Conservation (phyloP, 257 asterid species). For the Datura wrightii region DNA sequence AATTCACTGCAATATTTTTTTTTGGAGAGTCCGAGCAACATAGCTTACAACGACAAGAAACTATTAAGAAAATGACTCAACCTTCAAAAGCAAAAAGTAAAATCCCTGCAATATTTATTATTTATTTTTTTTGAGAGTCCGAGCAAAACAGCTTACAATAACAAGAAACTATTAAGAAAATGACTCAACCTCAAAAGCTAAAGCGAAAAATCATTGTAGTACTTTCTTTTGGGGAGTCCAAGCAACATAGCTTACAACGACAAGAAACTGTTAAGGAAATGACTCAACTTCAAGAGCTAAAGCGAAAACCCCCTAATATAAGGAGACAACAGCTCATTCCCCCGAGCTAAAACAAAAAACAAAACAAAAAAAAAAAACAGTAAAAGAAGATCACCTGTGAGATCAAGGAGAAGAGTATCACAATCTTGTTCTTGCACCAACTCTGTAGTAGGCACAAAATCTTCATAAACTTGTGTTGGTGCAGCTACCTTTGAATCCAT, state of each 20-base stretch:
- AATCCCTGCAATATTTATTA: too few relatives aligned
- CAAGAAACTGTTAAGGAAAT: too few relatives aligned
- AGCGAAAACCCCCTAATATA: not conserved
- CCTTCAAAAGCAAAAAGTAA: too few relatives aligned
- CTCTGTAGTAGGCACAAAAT: slow-evolving; percentile 28
- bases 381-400: slow-evolving; percentile 9
- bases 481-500: slow-evolving; percentile 13
- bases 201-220: too few relatives aligned
- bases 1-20: too few relatives aligned
- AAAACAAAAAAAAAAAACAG: not conserved
- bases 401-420: slow-evolving; percentile 22
- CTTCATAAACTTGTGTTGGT: not conserved
- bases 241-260: too few relatives aligned
- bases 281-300: not conserved
- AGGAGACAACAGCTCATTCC: not conserved
- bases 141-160: not conserved
- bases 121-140: not conserved
- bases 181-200: not conserved
- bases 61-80: too few relatives aligned
- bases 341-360: not conserved
- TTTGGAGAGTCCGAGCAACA: too few relatives aligned
- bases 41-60: too few relatives aligned
- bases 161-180: not conserved
- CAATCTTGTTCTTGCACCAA: slow-evolving; percentile 27
- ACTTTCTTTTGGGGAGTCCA: too few relatives aligned